Evolutionary conservation across 2,329 filamentous ascomycete species (phyloP).

Genomic region (Leptographium lundbergii): DNA sequence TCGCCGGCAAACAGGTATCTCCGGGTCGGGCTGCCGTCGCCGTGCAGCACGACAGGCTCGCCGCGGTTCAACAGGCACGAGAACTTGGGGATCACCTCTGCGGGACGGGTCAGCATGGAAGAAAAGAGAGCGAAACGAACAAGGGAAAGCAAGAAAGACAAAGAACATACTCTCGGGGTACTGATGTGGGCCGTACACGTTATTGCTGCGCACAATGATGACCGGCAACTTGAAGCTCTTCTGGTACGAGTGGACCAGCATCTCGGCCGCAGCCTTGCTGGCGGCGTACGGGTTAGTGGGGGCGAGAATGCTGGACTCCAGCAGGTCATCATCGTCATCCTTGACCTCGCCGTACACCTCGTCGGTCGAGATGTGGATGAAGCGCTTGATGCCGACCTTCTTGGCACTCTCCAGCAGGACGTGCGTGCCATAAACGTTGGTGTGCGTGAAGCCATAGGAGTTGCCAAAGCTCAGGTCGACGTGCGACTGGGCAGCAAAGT

Average conservation of each 20-base stretch:
- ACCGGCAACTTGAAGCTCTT: conserved; percentile 71
- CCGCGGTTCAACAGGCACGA: conserved; percentile 55
- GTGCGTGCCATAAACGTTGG: conserved; percentile 76
- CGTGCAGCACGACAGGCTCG: conserved; percentile 60
- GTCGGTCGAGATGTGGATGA: conserved; percentile 75
- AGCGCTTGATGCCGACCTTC: conserved; percentile 56
- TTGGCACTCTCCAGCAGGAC: conserved; percentile 67
- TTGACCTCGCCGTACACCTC: conserved; percentile 76
- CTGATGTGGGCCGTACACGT: conserved; percentile 76
- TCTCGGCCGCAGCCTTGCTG: conserved; percentile 70
- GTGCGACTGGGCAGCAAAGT: conserved; percentile 78
- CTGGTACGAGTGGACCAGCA: conserved; percentile 77
- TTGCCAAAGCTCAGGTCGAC: conserved; percentile 76
- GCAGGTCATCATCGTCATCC: conserved; percentile 56
- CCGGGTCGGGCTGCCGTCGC: conserved; percentile 60
- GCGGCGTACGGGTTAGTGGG: conserved; percentile 76
- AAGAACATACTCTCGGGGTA: conserved; percentile 61
- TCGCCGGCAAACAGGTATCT: conserved; percentile 70
- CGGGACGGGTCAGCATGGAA: neutral
- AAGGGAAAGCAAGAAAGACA: neutral
- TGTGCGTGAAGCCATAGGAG: conserved; percentile 68
- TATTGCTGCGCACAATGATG: conserved; percentile 72
- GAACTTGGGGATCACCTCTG: conserved; percentile 79
- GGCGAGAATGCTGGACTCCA: conserved; percentile 61
- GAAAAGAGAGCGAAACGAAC: too few species aligned